Base-by-base conservation (phyloP, 2,329 filamentous ascomycete genomes). In the Stachybotrys chartarum region DNA sequence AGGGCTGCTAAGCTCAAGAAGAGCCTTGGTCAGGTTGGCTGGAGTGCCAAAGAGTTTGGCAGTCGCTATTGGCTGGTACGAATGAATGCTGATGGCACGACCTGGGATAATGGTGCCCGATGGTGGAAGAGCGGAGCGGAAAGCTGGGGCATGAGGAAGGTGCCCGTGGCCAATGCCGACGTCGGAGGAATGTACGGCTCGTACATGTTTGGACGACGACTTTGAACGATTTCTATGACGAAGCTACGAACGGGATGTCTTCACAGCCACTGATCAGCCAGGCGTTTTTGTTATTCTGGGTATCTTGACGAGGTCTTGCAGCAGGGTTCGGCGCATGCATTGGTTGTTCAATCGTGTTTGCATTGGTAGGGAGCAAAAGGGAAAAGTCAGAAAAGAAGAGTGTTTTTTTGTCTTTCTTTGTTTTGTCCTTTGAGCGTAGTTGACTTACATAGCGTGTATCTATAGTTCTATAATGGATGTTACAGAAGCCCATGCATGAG, bases 141-240 rank as follows among this genome's bases (percentile, higher is more conserved):
- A 63, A 89, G 85, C 74, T 93, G 90, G 90, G 90, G 90, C 44
- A 91, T 91, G 84, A 81, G 88, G 59, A 94, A 97, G 75, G 81
- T 97, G 47, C 95, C 93, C n/a, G 87, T 97, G 61, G 91, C 89
- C 30, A 84, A 85, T 66, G 90, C 92, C 54, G 93, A 97, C 70
- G 88, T 97, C 30, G 94, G 96, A 64, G 91, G 91, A 59, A 95
- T 96, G 67, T 97, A 97, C 67, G 94, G 94, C 24, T 81, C 76
- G 30, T 84, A 81, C 64, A 85, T 85, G 82, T 85, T 84, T 71
- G 80, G 80, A 64, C 73, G 80, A 61, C 78, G 80, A 65, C 69
- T 84, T 55, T 84, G 70, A 75, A 24, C 24, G 55, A 50, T 54
- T 53, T 57, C 67, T 81, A 55, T 82, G 68, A 73, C 54, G 45